phyloP scores from a whole-genome alignment of 2,329 filamentous ascomycete species.

The Colletotrichum sp. region DNA sequence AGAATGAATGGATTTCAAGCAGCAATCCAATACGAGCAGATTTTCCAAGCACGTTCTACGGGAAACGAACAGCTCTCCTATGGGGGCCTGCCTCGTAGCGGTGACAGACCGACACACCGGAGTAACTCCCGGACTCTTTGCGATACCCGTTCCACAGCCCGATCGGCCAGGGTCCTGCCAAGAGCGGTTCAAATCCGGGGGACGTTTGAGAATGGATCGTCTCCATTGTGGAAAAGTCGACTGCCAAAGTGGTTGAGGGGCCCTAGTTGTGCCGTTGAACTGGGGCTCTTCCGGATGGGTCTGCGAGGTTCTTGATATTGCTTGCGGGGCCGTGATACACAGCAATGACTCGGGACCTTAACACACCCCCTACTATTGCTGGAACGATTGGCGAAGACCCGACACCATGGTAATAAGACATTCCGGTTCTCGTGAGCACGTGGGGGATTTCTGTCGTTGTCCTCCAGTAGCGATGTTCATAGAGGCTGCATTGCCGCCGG shows the following conservation, averaged over 20 bases:
- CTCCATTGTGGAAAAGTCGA: not conserved
- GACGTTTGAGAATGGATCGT: not conserved
- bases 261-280: not conserved
- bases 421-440: not conserved
- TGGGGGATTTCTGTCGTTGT: not conserved
- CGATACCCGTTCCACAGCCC: not conserved
- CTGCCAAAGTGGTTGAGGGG: not conserved
- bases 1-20: not conserved
- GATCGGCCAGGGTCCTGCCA: conserved; percentile 5
- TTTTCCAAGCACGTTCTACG: not conserved
- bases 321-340: not conserved
- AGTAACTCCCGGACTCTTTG: not conserved
- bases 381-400: not conserved
- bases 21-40: not conserved
- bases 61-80: not conserved
- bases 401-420: not conserved
- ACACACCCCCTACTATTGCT: not conserved
- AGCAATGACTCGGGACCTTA: conserved; percentile 4
- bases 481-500: not conserved
- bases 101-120: not conserved
- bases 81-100: not conserved
- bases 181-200: not conserved
- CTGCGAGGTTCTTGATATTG: not conserved
- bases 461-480: not conserved
- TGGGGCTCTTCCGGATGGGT: not conserved